Base-by-base conservation (phyloP, 179 eudicot species). In the Spinacia oleracea region DNA sequence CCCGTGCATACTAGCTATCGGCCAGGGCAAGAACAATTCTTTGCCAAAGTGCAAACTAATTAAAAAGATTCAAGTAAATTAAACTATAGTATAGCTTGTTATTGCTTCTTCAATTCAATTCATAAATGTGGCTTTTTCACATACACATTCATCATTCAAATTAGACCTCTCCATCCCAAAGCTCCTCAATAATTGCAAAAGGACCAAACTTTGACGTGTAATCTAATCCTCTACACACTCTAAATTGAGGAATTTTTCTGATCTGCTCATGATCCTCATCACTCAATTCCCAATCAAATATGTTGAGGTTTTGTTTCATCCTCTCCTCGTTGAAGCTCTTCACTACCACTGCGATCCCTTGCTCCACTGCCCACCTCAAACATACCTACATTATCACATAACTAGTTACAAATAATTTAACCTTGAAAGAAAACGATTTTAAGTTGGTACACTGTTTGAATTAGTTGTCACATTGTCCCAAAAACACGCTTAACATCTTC, bases 321-420 rank as follows among this genome's bases (percentile, higher is more conserved):
- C 98, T 88, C 35, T 85, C 89, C 75, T 81, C 75, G 78, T 87
- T 89, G 86, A 86, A 91, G 64, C 94, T 91, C 87, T 89, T 91
- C 84, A 86, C 97, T 12, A 86, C 81, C 29, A 85, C 51, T 0
- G 83, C 84, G 16, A 87, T 88, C 21, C 91, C 92, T 81, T 89
- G 92, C 86, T 91, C 91, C 21, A 87, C 67, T 21, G 82, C 80
- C 98, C 98, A 91, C 78, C 94, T 90, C 51, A 93, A 51, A 14
- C 89, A 84, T 45, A 91, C 89, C 92, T 89, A 32, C 21, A 70
- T 3, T 40, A 53, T 53, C 4, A 53, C n/a, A 16, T 53, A 4
- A 0, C n/a, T 20, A 5, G 0, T 5, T 45, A 53, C 0, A 16
- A 0, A 15, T 53, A 16, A 53, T 16, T 53, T 53, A 53, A 51